Evolutionary conservation across 129 eudicot species (phyloP).

Genomic region (Saposhnikovia divaricata): DNA sequence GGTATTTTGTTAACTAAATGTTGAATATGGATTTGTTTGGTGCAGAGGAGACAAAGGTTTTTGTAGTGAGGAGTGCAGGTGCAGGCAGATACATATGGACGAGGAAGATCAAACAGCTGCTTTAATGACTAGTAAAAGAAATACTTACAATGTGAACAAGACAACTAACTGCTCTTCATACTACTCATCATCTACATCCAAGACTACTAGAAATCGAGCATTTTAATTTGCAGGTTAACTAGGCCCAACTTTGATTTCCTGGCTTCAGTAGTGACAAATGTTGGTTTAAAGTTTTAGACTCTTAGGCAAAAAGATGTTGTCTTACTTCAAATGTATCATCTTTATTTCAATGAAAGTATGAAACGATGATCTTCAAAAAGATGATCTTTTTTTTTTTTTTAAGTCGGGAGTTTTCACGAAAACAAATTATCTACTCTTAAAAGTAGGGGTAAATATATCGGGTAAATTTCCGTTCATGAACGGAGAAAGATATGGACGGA

Average conservation of each 20-base stretch:
- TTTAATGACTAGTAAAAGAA: neutral
- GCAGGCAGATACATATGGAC: conserved; percentile 45
- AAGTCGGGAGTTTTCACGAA: too few species aligned
- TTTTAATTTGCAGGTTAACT: neutral
- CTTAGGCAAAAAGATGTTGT: neutral
- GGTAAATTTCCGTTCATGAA: too few species aligned
- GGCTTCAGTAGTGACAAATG: neutral
- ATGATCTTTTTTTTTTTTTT: too few species aligned
- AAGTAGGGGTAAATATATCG: neutral
- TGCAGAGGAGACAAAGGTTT: conserved; percentile 49
- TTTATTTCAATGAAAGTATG: neutral
- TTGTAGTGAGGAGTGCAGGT: conserved; percentile 56
- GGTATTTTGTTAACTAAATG: neutral
- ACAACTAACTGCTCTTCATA: neutral
- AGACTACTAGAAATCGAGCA: neutral
- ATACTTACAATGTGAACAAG: neutral
- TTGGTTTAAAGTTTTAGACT: neutral
- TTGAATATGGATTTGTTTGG: neutral
- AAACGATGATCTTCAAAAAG: too few species aligned
- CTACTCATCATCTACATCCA: conserved; percentile 4
- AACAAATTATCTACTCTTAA: neutral
- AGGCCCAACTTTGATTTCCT: neutral
- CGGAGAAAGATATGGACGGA: too few species aligned
- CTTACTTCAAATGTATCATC: neutral
- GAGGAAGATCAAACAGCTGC: conserved; percentile 25